Evolutionary conservation across 192 early-diverging fungal genomes (phyloP).

Genomic region (Coemansia sp.): DNA sequence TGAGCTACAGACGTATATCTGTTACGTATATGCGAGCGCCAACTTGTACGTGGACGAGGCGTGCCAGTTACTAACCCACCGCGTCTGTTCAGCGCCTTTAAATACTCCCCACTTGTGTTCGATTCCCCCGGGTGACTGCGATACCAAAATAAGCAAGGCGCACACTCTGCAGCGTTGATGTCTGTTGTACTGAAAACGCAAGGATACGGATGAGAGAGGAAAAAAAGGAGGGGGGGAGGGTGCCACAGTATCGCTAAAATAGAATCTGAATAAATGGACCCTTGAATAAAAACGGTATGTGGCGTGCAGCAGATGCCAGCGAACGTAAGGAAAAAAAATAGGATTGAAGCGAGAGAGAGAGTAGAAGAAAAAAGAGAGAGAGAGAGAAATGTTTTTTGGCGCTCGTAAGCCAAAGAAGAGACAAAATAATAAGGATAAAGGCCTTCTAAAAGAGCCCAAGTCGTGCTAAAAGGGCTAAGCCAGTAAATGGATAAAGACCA

Average conservation of each 20-base stretch:
- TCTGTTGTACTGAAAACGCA: not conserved
- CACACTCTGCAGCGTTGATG: constrained; percentile 2
- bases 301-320: not conserved
- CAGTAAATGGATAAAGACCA: constrained; percentile 9
- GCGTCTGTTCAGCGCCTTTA: constrained; percentile 2
- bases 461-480: not conserved
- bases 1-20: not conserved
- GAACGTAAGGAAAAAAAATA: not conserved
- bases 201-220: too few relatives aligned
- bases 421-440: not conserved
- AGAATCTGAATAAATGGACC: not conserved
- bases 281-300: not conserved
- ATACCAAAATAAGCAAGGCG: constrained; percentile 6
- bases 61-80: constrained; percentile 3
- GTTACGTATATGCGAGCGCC: not conserved
- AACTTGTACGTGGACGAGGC: constrained; percentile 1
- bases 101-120: not conserved
- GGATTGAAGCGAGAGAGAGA: not conserved
- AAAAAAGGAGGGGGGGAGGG: too few relatives aligned
- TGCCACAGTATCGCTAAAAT: not conserved
- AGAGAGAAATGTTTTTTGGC: not conserved
- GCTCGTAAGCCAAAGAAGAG: not conserved
- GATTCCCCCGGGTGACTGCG: not conserved
- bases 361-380: not conserved
- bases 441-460: constrained; percentile 1